Evolutionary conservation across 1,139 yeast genomes (phyloP), one percentile per base, ranked within the genome.

Genomic region (Protomyces inouyei): DNA sequence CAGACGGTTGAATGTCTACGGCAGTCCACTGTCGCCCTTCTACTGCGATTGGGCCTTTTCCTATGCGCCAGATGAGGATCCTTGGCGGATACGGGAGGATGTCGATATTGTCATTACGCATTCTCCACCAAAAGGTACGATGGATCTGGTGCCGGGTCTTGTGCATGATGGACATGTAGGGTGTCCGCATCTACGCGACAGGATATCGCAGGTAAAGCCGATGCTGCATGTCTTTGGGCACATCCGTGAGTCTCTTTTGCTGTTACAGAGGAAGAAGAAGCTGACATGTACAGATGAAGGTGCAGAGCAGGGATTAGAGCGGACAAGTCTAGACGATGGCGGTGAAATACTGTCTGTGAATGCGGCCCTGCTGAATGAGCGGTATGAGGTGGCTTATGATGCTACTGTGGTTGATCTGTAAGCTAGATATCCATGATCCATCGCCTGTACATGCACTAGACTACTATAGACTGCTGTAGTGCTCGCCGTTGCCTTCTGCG

Each of bases 11-110:
- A 60, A n/a, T 25, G 48, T 60, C 35, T 60, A 52, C n/a, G 64
- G 64, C 3, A 40, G 53, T 25, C 60, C 64, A 16, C 55, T 40
- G 28, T 45, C 59, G 1, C 64, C 64, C 32, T 53, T 40, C 38
- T 60, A 53, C 32, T 46, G 55, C 51, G 59, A 54, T 38, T 60
- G 59, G 59, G 64, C 64, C 3, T 60, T 54, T 45, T 37, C 51
- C 46, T 60, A 54, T 45, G 59, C 64, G n/a, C 18, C 48, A 45
- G 40, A 45, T 6, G 46, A 35, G 35, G 55, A 60, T 23, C 38
- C 55, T 23, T 60, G 64, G 64, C 25, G 54, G 5, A 16, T 40
- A n/a, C 52, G 36, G 32, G 45, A 28, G 16, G 43, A 40, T 14
- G 32, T 25, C 18, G 53, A 53, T 14, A 56, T 56, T 10, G 35